Evolutionary conservation across 2,329 filamentous ascomycete genomes (phyloP), one percentile per base, ranked within the genome.

Genomic region (Camptophora hylomeconis): DNA sequence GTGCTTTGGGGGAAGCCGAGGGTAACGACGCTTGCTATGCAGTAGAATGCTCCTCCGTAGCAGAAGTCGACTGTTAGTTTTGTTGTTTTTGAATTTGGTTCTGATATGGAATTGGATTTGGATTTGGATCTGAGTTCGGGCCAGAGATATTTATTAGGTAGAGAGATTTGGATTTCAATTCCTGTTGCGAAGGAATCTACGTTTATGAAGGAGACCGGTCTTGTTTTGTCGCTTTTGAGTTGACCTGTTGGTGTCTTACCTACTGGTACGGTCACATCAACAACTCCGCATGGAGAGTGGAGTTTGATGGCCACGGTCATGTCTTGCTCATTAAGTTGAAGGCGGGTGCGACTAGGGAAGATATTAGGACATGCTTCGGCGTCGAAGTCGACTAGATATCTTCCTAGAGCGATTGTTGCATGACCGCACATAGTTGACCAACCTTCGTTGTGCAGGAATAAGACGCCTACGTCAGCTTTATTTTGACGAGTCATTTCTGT

Each of bases 391-490:
- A 61, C 47, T 1, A 60, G 42, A 28, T 56, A 60, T 3, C 58
- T 49, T 2, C 61, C 61, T 8, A 67, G 39, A 0, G 63, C 63
- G 24, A 68, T 60, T 0, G 63, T 65, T 3, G 61, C 63, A 39
- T 67, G 63, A 3, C 63, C 63, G 35, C 63, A 66, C 52, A 65
- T 65, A 4, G 60, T 65, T 5, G 58, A 62, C 27, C 58, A 65
- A 1, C 59, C 61, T 3, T 59, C 57, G 17, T 62, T 63, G 17
- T 60, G 58, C 35, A 52, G 52, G 44, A 66, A 66, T 3, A 67
- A 38, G 1, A 61, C 57, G 4, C 61, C 63, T 15, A 65, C 57
- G 37, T 66, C 49, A 0, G 63, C 63, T n/a, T 55, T 38, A 2
- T 54, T 53, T 2, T 40, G 34, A 5, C 26, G 22, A n/a, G 53